phyloP scores from a whole-genome alignment of 2,329 filamentous ascomycete genomes.

The Hymenoscyphus albidus region DNA sequence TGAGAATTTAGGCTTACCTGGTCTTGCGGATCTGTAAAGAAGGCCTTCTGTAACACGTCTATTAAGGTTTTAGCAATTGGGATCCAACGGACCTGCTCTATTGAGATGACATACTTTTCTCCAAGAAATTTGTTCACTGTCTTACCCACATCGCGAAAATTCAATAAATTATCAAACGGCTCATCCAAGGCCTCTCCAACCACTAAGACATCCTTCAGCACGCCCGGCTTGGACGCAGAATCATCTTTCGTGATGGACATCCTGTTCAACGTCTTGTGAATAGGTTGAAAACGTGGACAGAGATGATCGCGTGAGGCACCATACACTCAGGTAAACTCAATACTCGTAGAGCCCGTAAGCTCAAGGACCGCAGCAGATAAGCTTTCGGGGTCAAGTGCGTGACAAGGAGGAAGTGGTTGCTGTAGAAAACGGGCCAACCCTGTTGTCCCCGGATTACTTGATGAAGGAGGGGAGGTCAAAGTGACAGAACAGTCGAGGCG shows the following conservation, averaged over 20 bases:
- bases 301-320: neutral
- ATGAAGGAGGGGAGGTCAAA: neutral
- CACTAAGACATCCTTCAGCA: neutral
- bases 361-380: neutral
- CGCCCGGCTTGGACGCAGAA: neutral
- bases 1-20: constrained; percentile 39
- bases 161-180: constrained; percentile 57
- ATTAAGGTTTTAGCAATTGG: neutral
- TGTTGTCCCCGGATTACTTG: neutral
- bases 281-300: neutral
- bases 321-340: too few relatives aligned
- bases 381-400: neutral
- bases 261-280: neutral
- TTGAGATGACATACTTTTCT: constrained; percentile 44
- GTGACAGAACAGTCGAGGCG: neutral
- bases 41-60: constrained; percentile 55
- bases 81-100: neutral
- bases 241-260: neutral
- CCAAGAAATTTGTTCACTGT: constrained; percentile 59
- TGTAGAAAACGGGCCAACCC: neutral
- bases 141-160: constrained; percentile 73
- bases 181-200: neutral
- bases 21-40: constrained; percentile 66
- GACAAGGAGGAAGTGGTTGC: neutral
- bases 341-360: neutral